Evolutionary conservation across 805 yeast genomes (phyloP).

Genomic region (Aciculoconidium aculeatum): DNA sequence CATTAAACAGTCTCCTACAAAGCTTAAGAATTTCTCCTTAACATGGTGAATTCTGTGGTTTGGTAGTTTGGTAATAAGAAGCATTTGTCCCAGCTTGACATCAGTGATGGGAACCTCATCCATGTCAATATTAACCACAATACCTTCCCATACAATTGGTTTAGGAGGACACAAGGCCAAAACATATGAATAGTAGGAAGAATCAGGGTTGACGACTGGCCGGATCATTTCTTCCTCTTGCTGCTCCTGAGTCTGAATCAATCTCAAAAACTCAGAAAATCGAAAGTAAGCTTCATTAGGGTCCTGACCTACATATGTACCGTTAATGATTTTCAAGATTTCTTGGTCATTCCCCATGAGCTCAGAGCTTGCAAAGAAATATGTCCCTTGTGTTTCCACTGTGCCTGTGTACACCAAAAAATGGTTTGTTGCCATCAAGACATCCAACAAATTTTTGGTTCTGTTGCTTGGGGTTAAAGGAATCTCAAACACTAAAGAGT

Average conservation of each 20-base stretch:
- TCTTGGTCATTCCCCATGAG: slow-evolving; percentile 37
- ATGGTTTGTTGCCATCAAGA: slow-evolving; percentile 62
- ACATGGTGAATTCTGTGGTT: slow-evolving; percentile 47
- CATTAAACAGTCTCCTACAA: slow-evolving; percentile 50
- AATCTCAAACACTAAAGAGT: slow-evolving; percentile 58
- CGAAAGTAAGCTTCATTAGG: slow-evolving; percentile 19
- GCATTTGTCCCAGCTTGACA: slow-evolving; percentile 60
- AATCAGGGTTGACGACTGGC: slow-evolving; percentile 19
- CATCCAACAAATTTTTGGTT: slow-evolving; percentile 46
- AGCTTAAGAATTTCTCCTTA: slow-evolving; percentile 50
- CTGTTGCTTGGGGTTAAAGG: slow-evolving; percentile 36
- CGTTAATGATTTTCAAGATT: slow-evolving; percentile 33
- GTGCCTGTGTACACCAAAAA: slow-evolving; percentile 70
- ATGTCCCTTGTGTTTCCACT: slow-evolving; percentile 69
- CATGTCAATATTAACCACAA: slow-evolving; percentile 51
- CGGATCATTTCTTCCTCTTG: slow-evolving; percentile 8
- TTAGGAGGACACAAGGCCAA: slow-evolving; percentile 72
- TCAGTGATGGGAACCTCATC: slow-evolving; percentile 46
- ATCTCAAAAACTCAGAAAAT: slow-evolving; percentile 21
- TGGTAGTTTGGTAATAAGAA: slow-evolving; percentile 69
- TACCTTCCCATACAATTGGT: slow-evolving; percentile 90
- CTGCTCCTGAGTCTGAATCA: slow-evolving; percentile 9
- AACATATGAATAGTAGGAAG: slow-evolving; percentile 52
- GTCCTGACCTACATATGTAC: slow-evolving; percentile 34
- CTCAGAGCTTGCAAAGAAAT: slow-evolving; percentile 69